Evolutionary conservation across 73 alveolate species (phyloP).

Genomic region (Paramecium sonneborni): DNA sequence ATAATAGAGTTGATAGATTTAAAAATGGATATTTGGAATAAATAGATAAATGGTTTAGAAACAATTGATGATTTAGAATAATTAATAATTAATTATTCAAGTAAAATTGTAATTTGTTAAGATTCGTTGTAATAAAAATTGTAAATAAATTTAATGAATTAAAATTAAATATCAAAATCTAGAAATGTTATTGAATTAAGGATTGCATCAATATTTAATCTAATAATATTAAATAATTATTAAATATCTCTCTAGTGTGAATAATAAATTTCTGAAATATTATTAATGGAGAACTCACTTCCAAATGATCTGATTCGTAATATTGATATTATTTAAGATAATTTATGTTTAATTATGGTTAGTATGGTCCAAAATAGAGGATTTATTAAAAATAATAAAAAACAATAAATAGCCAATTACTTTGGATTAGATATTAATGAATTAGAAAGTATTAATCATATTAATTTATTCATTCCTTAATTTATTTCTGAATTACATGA

Average conservation of each 20-base stretch:
- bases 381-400: background rate
- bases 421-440: background rate
- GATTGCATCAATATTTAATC: background rate
- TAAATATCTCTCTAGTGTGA: background rate
- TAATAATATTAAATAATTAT: background rate
- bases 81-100: background rate
- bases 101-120: background rate
- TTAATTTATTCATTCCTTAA: background rate
- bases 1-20: background rate
- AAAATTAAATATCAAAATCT: background rate
- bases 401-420: background rate
- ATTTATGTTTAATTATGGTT: background rate
- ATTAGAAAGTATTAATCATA: background rate
- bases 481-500: background rate
- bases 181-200: background rate
- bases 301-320: background rate
- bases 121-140: background rate
- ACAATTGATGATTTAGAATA: background rate
- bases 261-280: background rate
- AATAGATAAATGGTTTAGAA: background rate
- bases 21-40: background rate
- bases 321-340: background rate
- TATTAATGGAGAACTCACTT: background rate
- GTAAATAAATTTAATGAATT: background rate
- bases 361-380: slow-evolving; percentile 49